Conservation (phyloP, 2,329 filamentous ascomycete species). For the Cryphonectria parasitica region DNA sequence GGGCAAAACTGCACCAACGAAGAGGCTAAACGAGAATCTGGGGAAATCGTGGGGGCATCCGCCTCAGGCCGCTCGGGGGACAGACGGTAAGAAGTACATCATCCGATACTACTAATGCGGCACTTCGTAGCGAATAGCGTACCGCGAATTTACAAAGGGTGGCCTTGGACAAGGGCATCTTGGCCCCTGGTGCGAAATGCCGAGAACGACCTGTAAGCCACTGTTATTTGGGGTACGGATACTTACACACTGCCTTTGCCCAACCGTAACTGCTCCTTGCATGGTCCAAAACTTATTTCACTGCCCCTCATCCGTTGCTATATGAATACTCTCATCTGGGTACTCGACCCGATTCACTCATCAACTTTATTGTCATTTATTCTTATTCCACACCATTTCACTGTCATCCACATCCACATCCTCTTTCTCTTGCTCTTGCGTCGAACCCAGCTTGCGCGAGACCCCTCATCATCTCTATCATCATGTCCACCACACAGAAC, state of each 20-base stretch:
- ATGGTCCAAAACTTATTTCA: neutral
- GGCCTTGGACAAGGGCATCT: neutral
- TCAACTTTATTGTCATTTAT: no score
- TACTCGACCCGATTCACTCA: neutral
- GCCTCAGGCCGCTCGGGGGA: neutral
- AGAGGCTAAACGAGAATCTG: neutral
- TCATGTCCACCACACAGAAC: conserved; percentile 14
- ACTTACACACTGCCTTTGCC: neutral
- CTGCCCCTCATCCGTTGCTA: conserved; percentile 5
- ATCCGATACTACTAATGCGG: conserved; percentile 1
- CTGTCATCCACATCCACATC: neutral
- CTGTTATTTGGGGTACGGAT: neutral
- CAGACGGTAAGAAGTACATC: neutral
- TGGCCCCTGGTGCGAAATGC: neutral
- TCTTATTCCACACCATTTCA: neutral
- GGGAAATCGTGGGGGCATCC: conserved; percentile 8
- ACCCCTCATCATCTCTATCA: neutral
- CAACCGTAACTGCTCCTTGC: neutral
- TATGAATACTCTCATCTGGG: neutral
- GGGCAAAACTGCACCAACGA: neutral
- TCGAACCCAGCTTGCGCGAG: neutral
- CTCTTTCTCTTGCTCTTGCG: neutral
- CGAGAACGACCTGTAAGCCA: neutral
- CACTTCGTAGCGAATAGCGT: conserved; percentile 3
- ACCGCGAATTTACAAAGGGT: neutral